Percentiles rank a stretch among this genome's conserved stretches.
phyloP scores from a whole-genome alignment of 805 yeast species.

The Grigorovia yakushimaensis region DNA sequence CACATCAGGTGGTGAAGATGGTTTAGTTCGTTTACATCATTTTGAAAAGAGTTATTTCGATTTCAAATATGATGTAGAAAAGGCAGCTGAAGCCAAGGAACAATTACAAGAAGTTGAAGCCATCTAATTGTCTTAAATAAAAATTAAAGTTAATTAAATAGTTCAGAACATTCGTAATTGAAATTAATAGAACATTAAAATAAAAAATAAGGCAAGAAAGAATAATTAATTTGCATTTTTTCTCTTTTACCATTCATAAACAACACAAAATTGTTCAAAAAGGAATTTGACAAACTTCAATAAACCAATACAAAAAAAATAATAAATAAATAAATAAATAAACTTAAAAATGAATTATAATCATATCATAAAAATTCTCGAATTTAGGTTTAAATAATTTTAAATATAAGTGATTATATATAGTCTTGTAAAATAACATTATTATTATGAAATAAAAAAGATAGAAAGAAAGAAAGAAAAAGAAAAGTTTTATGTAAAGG shows the following conservation, averaged over 20 bases:
- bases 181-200: background rate
- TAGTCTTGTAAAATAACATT: background rate
- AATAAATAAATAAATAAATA: background rate
- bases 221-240: background rate
- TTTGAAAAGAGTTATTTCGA: constrained; percentile 91
- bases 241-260: background rate
- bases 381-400: background rate
- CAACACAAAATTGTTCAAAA: background rate
- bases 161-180: background rate
- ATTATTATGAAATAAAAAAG: background rate
- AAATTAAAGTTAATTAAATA: background rate
- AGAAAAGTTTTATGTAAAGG: background rate
- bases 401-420: background rate
- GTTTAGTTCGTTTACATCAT: constrained; percentile 86
- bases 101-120: constrained; percentile 20
- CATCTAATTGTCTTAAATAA: background rate
- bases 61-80: constrained; percentile 85
- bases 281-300: no score
- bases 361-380: no score
- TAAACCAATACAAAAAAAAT: no score
- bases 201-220: background rate
- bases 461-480: background rate
- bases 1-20: constrained; percentile 99
- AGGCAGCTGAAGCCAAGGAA: constrained; percentile 48
- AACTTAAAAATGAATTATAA: no score